phyloP scores from a whole-genome alignment of 192 early-diverging fungal species.

The Powellomyces hirtus region DNA sequence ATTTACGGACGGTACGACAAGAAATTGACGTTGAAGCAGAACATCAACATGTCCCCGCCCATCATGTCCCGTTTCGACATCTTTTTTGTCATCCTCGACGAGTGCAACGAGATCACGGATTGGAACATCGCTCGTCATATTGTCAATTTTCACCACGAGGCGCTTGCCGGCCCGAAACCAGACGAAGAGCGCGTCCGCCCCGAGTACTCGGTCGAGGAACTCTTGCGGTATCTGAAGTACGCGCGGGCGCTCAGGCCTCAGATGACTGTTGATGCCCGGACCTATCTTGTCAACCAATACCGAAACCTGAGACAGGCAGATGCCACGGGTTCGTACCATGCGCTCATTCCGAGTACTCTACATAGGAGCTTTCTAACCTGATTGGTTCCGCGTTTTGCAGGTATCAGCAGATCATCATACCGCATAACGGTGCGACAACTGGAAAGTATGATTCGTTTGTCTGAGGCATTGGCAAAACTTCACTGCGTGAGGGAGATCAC shows the following conservation, averaged over 20 bases:
- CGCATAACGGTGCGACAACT: conserved; percentile 96
- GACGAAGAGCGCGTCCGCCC: conserved; percentile 62
- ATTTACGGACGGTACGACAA: conserved; percentile 94
- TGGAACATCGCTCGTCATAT: conserved; percentile 91
- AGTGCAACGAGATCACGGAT: conserved; percentile 85
- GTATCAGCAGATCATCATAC: conserved; percentile 62
- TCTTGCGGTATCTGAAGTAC: conserved; percentile 83
- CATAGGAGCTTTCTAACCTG: not conserved
- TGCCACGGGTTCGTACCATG: conserved; percentile 57
- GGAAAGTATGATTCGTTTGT: conserved; percentile 93
- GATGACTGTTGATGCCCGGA: conserved; percentile 73
- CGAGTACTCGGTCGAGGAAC: conserved; percentile 68
- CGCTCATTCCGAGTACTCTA: not conserved
- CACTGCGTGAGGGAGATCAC: conserved; percentile 67
- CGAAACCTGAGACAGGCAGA: conserved; percentile 84
- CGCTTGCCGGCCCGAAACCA: too few relatives aligned
- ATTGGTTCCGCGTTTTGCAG: too few relatives aligned
- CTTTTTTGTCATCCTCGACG: conserved; percentile 96
- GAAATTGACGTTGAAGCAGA: conserved; percentile 92
- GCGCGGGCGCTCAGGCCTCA: conserved; percentile 85
- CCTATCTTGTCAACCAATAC: conserved; percentile 79
- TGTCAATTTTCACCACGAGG: conserved; percentile 73
- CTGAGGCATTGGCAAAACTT: conserved; percentile 90
- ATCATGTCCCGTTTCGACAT: conserved; percentile 99
- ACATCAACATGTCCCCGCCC: conserved; percentile 91